phyloP scores from a whole-genome alignment of 108 stramenopile species.

The Epithemia pelagica region DNA sequence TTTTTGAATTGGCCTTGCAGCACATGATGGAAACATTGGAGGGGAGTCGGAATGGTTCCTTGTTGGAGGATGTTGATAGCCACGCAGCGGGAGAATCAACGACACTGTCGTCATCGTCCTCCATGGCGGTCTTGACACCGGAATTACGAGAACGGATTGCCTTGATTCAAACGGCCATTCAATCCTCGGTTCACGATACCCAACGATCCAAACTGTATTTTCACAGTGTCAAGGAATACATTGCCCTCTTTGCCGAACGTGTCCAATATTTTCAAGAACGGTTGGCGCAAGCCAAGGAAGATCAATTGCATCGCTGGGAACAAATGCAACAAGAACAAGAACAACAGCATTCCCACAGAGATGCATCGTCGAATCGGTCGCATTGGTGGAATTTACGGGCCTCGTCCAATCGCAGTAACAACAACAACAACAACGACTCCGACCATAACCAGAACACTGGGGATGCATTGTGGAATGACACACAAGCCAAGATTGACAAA shows the following conservation, averaged over 20 bases:
- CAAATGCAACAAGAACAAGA: slow-evolving; percentile 4
- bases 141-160: slow-evolving; percentile 27
- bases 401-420: no score
- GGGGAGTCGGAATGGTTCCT: not conserved
- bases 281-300: slow-evolving; percentile 34
- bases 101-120: not conserved
- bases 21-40: slow-evolving; percentile 31
- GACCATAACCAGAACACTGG: not conserved
- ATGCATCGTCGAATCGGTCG: slow-evolving; percentile 4
- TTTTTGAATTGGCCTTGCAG: slow-evolving; percentile 47
- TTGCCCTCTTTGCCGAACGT: slow-evolving; percentile 49
- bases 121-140: slow-evolving; percentile 1
- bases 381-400: not conserved
- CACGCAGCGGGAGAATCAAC: not conserved
- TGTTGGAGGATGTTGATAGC: slow-evolving; percentile 12
- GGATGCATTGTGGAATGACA: slow-evolving; percentile 7
- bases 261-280: slow-evolving; percentile 43
- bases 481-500: slow-evolving; percentile 25
- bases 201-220: slow-evolving; percentile 28
- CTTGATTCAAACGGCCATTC: slow-evolving; percentile 19
- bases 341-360: not conserved
- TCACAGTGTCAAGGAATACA: slow-evolving; percentile 37
- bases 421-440: not conserved
- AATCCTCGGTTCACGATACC: slow-evolving; percentile 9
- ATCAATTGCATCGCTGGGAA: not conserved